phyloP scores from a whole-genome alignment of 108 stramenopile species.

The Cylindrotheca closterium region DNA sequence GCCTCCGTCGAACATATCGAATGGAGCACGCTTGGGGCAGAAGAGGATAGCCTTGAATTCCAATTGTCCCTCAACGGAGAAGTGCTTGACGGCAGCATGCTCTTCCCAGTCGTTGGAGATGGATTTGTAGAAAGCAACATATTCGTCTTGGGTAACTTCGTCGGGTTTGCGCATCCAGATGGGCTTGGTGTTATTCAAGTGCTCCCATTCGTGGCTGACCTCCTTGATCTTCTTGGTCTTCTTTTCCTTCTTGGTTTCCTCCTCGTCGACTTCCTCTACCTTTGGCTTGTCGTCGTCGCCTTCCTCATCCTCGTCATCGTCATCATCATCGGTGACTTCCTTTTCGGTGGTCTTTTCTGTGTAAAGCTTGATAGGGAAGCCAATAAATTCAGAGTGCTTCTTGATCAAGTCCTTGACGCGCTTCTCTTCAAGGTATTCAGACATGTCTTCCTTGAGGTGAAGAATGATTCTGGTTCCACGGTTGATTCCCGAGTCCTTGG shows the following conservation, averaged over 20 bases:
- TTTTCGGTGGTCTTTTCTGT: slow-evolving; percentile 99
- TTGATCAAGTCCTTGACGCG: slow-evolving; percentile 99
- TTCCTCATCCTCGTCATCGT: slow-evolving; percentile 96
- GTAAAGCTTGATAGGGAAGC: slow-evolving; percentile 99
- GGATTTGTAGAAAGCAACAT: slow-evolving; percentile 99
- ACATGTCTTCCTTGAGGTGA: slow-evolving; percentile 99
- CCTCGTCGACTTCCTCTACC: slow-evolving; percentile 96
- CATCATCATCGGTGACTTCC: slow-evolving; percentile 99
- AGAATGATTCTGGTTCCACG: slow-evolving; percentile 99
- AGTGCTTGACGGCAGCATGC: slow-evolving; percentile 99
- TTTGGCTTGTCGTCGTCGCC: slow-evolving; percentile 92
- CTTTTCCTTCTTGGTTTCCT: slow-evolving; percentile 97
- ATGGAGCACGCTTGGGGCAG: slow-evolving; percentile 99
- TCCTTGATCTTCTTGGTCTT: slow-evolving; percentile 99
- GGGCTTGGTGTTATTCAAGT: slow-evolving; percentile 99
- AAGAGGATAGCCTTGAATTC: slow-evolving; percentile 99
- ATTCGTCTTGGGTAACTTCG: slow-evolving; percentile 99
- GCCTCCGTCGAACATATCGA: slow-evolving; percentile 99
- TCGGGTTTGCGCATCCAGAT: slow-evolving; percentile 99
- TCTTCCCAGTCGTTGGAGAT: slow-evolving; percentile 99
- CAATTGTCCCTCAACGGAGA: slow-evolving; percentile 99
- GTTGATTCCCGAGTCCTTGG: slow-evolving; percentile 74
- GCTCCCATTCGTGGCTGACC: slow-evolving; percentile 99
- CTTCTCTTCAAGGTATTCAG: slow-evolving; percentile 98
- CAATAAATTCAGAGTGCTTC: slow-evolving; percentile 99